Conservation (phyloP, 2,329 filamentous ascomycete genomes). For the Clathrospora elynae region DNA sequence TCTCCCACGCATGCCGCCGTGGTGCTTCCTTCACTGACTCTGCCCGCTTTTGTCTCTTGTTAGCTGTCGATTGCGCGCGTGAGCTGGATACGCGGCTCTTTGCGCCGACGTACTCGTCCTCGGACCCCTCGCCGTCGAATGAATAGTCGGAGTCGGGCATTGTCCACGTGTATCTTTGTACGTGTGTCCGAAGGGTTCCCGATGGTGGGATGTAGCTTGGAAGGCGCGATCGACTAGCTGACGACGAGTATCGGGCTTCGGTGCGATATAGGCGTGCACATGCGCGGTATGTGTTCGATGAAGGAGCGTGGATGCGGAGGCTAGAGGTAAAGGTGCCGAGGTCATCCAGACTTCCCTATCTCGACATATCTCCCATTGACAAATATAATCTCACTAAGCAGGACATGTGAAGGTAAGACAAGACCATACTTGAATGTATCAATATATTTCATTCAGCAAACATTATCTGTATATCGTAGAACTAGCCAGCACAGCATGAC, state of each 20-base stretch:
- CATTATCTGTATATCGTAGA: constrained; percentile 44
- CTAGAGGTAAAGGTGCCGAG: too few relatives aligned
- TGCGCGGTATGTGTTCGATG: too few relatives aligned
- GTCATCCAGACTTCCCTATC: too few relatives aligned
- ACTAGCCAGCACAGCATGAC: constrained; percentile 39
- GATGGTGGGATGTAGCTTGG: background rate
- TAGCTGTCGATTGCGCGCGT: constrained; percentile 29
- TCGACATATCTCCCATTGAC: too few relatives aligned
- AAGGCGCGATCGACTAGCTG: background rate
- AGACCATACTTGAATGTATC: constrained; percentile 2
- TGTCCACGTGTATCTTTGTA: constrained; percentile 1
- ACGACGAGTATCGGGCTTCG: background rate
- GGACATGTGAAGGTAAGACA: too few relatives aligned
- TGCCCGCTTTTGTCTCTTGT: constrained; percentile 26
- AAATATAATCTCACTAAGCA: too few relatives aligned
- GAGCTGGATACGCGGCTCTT: constrained; percentile 36
- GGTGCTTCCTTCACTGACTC: constrained; percentile 28
- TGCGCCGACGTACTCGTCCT: constrained; percentile 64
- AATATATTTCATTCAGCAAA: constrained; percentile 26
- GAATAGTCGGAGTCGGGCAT: constrained; percentile 79
- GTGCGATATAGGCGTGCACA: too few relatives aligned
- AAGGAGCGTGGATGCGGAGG: too few relatives aligned
- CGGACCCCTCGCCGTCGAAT: constrained; percentile 67
- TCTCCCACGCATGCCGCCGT: constrained; percentile 58
- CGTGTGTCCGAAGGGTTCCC: background rate